These are phyloP conservation scores for Mortierella antarctica DNA, from an alignment of 192 early-diverging fungal species.

Conservation along the genomic window DNA sequence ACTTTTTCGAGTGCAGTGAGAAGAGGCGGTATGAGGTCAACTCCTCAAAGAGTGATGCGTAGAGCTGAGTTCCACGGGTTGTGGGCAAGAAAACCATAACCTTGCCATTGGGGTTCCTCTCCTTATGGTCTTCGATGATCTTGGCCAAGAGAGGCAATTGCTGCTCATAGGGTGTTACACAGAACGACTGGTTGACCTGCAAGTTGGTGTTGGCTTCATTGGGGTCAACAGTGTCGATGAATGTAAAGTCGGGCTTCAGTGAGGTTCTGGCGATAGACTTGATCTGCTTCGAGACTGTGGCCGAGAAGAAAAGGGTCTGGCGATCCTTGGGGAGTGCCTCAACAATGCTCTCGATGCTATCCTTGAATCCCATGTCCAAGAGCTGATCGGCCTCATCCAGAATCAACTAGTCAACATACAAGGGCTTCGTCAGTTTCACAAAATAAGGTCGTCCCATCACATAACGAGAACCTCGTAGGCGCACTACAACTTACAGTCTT, in stretches of 20 bases:
- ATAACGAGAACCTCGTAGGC: not conserved
- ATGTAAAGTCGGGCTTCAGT: conserved; percentile 70
- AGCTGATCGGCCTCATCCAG: conserved; percentile 97
- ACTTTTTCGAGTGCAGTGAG: conserved; percentile 83
- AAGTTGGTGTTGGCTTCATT: conserved; percentile 87
- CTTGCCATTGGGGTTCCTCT: conserved; percentile 71
- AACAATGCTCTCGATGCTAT: conserved; percentile 81
- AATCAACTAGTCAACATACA: conserved; percentile 63
- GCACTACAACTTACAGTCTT: conserved; percentile 57
- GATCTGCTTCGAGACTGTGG: conserved; percentile 85
- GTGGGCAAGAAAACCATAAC: conserved; percentile 93
- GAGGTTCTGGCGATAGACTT: conserved; percentile 70
- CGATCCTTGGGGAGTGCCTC: conserved; percentile 71
- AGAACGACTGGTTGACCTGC: conserved; percentile 83
- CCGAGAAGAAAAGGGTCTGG: conserved; percentile 94
- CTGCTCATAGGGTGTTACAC: conserved; percentile 67
- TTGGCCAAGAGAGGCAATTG: conserved; percentile 73
- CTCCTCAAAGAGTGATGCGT: conserved; percentile 69
- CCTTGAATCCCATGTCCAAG: conserved; percentile 94
- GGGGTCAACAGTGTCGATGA: conserved; percentile 79
- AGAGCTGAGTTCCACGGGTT: conserved; percentile 73
- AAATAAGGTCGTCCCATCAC: not conserved
- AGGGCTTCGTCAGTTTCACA: not conserved
- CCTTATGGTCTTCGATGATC: conserved; percentile 71
- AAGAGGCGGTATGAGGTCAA: conserved; percentile 61